Evolutionary conservation across 2,329 filamentous ascomycete genomes (phyloP).

Genomic region (Septoria petroselini): DNA sequence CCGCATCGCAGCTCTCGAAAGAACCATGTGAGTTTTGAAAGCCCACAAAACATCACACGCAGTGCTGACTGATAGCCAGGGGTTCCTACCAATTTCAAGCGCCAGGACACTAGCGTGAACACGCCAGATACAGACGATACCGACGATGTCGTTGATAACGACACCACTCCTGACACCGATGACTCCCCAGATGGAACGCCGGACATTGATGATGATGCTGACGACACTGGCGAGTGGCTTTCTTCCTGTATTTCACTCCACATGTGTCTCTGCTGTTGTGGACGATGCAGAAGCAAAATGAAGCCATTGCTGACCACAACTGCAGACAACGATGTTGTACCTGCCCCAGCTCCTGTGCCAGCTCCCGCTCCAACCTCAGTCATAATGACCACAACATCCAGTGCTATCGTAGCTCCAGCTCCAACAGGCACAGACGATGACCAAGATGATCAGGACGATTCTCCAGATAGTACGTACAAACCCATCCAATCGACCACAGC

Average conservation of each 20-base stretch:
- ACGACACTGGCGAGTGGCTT: not conserved
- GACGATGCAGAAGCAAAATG: not conserved
- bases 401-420: not conserved
- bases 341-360: not conserved
- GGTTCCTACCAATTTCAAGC: not conserved
- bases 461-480: not conserved
- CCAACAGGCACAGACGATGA: constrained; percentile 1
- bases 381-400: not conserved
- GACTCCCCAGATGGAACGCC: not conserved
- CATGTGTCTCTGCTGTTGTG: no score
- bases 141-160: not conserved
- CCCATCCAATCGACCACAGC: no score
- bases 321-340: not conserved
- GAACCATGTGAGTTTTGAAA: not conserved
- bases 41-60: no score
- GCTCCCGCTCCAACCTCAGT: not conserved
- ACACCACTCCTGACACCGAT: not conserved
- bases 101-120: not conserved
- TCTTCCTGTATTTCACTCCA: no score
- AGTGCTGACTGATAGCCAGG: not conserved
- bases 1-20: not conserved
- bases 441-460: constrained; percentile 1
- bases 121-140: not conserved
- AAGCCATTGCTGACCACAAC: not conserved
- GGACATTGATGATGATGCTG: not conserved